Conservation (phyloP, 2,329 filamentous ascomycete genomes). For the Aspergillus flavus region DNA sequence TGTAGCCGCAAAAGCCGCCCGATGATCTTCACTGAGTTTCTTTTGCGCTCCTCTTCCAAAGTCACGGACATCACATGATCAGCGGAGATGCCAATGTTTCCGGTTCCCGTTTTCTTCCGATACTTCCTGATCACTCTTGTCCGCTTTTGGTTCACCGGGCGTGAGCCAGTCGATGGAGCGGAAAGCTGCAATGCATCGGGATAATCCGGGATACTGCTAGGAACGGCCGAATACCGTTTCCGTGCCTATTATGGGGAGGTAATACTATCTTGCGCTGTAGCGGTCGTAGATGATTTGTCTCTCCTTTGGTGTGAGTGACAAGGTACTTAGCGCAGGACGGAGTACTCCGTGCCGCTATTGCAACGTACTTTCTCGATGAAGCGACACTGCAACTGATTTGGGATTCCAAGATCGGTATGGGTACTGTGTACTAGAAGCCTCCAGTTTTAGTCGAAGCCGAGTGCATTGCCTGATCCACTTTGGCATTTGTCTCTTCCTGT, state of each 20-base stretch:
- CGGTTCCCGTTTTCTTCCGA: constrained; percentile 29
- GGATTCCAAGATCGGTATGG: too few relatives aligned
- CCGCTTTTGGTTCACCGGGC: constrained; percentile 38
- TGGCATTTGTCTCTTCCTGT: not conserved
- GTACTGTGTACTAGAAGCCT: not conserved
- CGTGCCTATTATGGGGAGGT: not conserved
- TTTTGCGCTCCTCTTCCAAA: not conserved
- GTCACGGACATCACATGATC: constrained; percentile 30
- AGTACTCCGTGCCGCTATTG: constrained; percentile 2
- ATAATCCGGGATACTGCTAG: constrained; percentile 16
- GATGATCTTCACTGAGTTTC: not conserved
- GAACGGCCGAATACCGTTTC: constrained; percentile 19
- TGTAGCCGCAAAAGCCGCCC: not conserved
- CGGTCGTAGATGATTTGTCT: not conserved
- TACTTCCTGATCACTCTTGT: constrained; percentile 22
- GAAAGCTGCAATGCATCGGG: constrained; percentile 24
- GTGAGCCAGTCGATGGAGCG: constrained; percentile 15
- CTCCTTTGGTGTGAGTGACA: not conserved
- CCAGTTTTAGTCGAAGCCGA: not conserved
- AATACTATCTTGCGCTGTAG: not conserved
- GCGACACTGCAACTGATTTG: not conserved
- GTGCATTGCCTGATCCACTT: not conserved
- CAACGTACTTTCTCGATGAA: not conserved
- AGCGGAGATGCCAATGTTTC: constrained; percentile 25
- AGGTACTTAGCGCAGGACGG: not conserved